These are phyloP conservation scores for Curvularia eragrostidis DNA, from an alignment of 2,329 filamentous ascomycete species.

Conservation along the genomic window DNA sequence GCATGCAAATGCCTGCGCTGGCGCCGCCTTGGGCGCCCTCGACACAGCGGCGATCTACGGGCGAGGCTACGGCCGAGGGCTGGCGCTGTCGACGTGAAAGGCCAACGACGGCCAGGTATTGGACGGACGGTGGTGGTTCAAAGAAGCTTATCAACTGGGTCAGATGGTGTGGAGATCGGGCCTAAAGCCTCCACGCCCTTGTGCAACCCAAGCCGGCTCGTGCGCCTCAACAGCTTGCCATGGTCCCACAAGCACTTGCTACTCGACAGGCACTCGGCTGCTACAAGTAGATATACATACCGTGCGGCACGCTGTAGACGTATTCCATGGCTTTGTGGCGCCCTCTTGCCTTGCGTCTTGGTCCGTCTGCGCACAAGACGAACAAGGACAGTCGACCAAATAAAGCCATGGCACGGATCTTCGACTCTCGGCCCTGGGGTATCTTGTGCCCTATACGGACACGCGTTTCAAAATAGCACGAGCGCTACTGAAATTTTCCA, in stretches of 20 bases:
- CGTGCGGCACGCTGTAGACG: neutral
- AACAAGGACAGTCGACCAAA: neutral
- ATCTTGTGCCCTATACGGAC: neutral
- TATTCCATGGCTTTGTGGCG: neutral
- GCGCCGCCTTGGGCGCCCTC: conserved; percentile 31
- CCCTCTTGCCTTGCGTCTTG: neutral
- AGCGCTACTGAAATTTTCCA: neutral
- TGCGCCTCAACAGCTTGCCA: conserved; percentile 12
- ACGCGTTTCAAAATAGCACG: neutral
- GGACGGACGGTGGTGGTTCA: conserved; percentile 27
- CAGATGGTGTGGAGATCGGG: conserved; percentile 28
- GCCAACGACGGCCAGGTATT: conserved; percentile 23
- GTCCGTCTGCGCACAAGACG: neutral
- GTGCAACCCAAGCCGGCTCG: conserved; percentile 16
- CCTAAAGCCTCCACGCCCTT: conserved; percentile 16
- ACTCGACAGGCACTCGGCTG: neutral
- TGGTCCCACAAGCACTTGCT: neutral
- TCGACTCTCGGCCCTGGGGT: neutral
- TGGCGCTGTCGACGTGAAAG: conserved; percentile 10
- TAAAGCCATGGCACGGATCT: neutral
- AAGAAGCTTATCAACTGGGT: conserved; percentile 41
- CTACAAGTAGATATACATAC: neutral
- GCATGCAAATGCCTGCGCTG: conserved; percentile 26
- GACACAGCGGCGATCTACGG: conserved; percentile 22
- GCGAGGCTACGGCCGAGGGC: conserved; percentile 14